Evolutionary conservation across 495 filamentous ascomycete genomes (phyloP).

Genomic region (Astrocystis sublimbata): DNA sequence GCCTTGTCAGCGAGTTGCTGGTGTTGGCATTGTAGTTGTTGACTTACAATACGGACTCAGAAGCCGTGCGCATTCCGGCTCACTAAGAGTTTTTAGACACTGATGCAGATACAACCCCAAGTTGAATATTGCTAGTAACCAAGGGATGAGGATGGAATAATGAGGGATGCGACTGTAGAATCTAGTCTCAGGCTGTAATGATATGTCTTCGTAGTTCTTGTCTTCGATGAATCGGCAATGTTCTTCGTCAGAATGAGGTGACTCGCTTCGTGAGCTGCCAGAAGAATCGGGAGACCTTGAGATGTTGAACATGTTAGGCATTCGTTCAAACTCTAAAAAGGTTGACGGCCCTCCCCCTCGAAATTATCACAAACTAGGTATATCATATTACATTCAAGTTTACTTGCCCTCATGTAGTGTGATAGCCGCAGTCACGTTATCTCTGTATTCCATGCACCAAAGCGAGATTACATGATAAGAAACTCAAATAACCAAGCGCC

Average conservation of each 20-base stretch:
- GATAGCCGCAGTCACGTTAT: neutral
- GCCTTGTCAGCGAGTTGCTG: neutral
- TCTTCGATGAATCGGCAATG: neutral
- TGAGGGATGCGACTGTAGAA: neutral
- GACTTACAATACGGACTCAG: slow-evolving; percentile 6
- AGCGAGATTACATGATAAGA: neutral
- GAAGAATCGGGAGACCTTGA: neutral
- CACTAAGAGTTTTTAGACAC: neutral
- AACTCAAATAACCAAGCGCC: neutral
- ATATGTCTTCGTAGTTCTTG: neutral
- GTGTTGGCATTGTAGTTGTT: neutral
- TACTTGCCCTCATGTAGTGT: too few species aligned
- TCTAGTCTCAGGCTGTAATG: neutral
- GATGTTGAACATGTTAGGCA: slow-evolving; percentile 6
- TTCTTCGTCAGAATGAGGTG: neutral
- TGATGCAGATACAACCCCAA: neutral
- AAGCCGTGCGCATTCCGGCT: neutral
- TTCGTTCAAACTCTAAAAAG: neutral
- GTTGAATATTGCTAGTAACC: neutral
- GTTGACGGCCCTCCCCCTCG: neutral
- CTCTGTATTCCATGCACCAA: neutral
- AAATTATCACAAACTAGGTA: neutral
- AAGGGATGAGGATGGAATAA: neutral
- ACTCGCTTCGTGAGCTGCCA: neutral
- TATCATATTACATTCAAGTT: neutral